phyloP scores from a whole-genome alignment of 495 filamentous ascomycete species.

The Bombardia bombarda region DNA sequence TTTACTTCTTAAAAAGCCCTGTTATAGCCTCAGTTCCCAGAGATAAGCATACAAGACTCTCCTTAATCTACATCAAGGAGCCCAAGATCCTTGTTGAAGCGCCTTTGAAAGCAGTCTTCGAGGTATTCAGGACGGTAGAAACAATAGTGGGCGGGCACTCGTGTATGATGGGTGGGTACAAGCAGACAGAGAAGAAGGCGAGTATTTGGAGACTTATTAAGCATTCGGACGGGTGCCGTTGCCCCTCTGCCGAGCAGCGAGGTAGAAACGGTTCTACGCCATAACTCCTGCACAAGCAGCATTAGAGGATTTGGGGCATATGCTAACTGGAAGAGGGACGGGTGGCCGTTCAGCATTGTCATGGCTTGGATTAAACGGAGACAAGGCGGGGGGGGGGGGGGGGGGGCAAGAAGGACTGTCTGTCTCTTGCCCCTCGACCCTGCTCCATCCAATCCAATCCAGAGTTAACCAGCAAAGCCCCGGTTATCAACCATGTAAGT shows the following conservation, averaged over 20 bases:
- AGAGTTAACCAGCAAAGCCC: slow-evolving; percentile 17
- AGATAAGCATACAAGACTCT: slow-evolving; percentile 2
- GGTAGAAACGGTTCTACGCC: slow-evolving; percentile 8
- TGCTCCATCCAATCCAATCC: slow-evolving; percentile 24
- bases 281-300: slow-evolving; percentile 1
- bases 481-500: slow-evolving; percentile 17
- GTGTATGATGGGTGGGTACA: neutral
- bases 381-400: slow-evolving; percentile 14
- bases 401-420: slow-evolving; percentile 12
- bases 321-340: slow-evolving; percentile 12
- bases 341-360: slow-evolving; percentile 4
- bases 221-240: slow-evolving; percentile 1
- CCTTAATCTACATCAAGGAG: neutral
- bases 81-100: neutral
- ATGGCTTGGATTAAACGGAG: slow-evolving; percentile 7
- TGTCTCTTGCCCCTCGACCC: slow-evolving; percentile 8
- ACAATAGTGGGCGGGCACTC: neutral
- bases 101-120: neutral
- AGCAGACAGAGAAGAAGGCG: neutral
- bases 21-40: slow-evolving; percentile 13
- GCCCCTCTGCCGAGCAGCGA: slow-evolving; percentile 15
- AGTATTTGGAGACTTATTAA: too few relatives aligned
- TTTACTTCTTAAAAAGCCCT: slow-evolving; percentile 11
- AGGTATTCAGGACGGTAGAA: neutral
- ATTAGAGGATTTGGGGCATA: slow-evolving; percentile 1